phyloP scores from a whole-genome alignment of 2,329 filamentous ascomycete species.

The Fusarium mangiferae region DNA sequence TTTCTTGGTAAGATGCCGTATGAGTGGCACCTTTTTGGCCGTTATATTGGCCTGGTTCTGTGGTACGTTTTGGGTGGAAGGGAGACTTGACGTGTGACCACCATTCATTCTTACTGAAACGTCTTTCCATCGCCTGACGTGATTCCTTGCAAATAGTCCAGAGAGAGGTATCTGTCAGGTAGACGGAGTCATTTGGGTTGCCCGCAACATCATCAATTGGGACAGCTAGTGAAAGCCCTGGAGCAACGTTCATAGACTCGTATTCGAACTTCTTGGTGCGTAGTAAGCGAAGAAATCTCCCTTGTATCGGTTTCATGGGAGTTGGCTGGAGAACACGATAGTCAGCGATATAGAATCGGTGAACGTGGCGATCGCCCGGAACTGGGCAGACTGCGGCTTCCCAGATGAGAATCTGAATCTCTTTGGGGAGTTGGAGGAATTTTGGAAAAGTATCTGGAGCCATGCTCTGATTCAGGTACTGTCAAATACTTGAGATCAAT shows the following conservation, averaged over 20 bases:
- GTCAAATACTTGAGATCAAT: neutral
- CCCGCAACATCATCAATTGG: neutral
- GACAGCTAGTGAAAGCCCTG: neutral
- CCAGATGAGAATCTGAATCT: slow-evolving; percentile 24
- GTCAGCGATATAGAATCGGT: slow-evolving; percentile 17
- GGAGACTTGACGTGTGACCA: slow-evolving; percentile 6
- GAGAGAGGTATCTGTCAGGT: slow-evolving; percentile 15
- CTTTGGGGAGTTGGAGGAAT: slow-evolving; percentile 5
- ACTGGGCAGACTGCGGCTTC: slow-evolving; percentile 16
- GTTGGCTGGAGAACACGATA: neutral
- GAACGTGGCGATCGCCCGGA: slow-evolving; percentile 6
- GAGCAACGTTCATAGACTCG: neutral
- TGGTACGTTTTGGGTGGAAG: neutral
- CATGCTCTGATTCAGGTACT: neutral
- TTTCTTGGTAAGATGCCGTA: slow-evolving; percentile 6
- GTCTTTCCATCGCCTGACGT: slow-evolving; percentile 15
- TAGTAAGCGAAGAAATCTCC: neutral
- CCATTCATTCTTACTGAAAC: slow-evolving; percentile 26
- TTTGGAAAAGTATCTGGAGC: neutral
- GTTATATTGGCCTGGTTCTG: neutral
- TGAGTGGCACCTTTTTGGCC: neutral
- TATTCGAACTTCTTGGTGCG: neutral
- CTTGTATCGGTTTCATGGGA: neutral
- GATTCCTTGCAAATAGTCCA: slow-evolving; percentile 20
- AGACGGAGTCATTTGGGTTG: slow-evolving; percentile 23